phyloP scores from a whole-genome alignment of 164 flowering plant species.

The Nymphaea colorata region DNA sequence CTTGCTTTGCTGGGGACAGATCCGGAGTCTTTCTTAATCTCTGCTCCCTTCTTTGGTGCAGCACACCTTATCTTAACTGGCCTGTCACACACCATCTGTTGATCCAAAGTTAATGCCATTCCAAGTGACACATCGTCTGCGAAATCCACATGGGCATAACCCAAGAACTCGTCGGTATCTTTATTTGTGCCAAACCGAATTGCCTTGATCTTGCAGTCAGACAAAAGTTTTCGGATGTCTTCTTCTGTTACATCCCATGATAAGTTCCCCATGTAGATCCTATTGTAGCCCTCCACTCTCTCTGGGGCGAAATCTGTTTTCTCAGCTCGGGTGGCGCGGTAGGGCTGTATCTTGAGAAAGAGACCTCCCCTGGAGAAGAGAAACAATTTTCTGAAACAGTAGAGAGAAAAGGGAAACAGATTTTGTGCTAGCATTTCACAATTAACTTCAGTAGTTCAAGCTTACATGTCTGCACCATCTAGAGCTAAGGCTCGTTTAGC shows the following conservation, averaged over 20 bases:
- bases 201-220: conserved; percentile 53
- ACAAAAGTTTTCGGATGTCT: conserved; percentile 55
- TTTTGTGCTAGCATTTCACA: neutral
- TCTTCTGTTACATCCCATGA: conserved; percentile 89
- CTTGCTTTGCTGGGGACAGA: conserved; percentile 9
- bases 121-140: conserved; percentile 42
- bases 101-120: conserved; percentile 72
- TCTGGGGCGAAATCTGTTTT: conserved; percentile 44
- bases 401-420: neutral
- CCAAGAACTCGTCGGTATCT: conserved; percentile 68
- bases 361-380: conserved; percentile 72
- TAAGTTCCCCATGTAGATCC: conserved; percentile 78
- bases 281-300: conserved; percentile 71
- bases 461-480: conserved; percentile 94
- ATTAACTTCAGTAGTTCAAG: conserved; percentile 1
- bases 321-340: conserved; percentile 22
- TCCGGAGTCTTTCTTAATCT: conserved; percentile 5
- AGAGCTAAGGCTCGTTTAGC: conserved; percentile 81
- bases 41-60: conserved; percentile 43
- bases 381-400: neutral
- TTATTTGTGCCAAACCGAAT: conserved; percentile 81
- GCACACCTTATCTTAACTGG: conserved; percentile 78
- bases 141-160: conserved; percentile 93
- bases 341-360: conserved; percentile 69
- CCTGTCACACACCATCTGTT: conserved; percentile 53